Evolutionary conservation across 768 basidiomycete species (phyloP).

Genomic region (Coprinopsis cinerea): DNA sequence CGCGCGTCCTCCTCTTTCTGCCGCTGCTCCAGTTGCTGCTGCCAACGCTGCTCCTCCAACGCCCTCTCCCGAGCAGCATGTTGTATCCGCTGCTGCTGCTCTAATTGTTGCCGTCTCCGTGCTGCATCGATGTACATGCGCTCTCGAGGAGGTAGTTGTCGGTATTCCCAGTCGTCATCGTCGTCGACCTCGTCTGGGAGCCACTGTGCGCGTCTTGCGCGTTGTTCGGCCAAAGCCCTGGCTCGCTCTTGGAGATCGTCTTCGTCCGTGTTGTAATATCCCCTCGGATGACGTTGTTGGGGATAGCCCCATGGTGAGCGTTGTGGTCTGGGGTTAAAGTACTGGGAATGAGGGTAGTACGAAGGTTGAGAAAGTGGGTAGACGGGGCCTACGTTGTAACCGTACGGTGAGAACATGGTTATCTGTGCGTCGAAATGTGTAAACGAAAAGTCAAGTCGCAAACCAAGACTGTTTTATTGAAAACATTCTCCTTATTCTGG

Average conservation of each 20-base stretch:
- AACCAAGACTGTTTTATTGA: too few relatives aligned
- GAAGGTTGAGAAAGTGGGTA: conserved; percentile 23
- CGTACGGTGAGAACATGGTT: conserved; percentile 5
- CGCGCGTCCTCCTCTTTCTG: conserved; percentile 18
- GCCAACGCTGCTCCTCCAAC: conserved; percentile 14
- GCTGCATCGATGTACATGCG: conserved; percentile 27
- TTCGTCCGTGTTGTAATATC: neutral
- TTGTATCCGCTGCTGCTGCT: conserved; percentile 20
- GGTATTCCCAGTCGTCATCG: conserved; percentile 24
- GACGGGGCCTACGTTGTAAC: conserved; percentile 13
- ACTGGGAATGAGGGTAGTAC: conserved; percentile 17
- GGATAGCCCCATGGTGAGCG: conserved; percentile 7
- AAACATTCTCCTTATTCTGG: too few relatives aligned
- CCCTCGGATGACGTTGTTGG: neutral
- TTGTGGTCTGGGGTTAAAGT: conserved; percentile 15
- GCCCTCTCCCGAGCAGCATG: conserved; percentile 17
- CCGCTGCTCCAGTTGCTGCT: conserved; percentile 14
- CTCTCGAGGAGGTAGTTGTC: conserved; percentile 24
- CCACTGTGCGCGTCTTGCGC: conserved; percentile 31
- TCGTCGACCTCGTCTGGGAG: conserved; percentile 34
- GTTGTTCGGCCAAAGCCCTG: conserved; percentile 27
- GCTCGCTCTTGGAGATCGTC: conserved; percentile 20
- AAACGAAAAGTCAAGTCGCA: too few relatives aligned
- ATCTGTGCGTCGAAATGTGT: neutral
- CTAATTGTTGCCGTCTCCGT: conserved; percentile 22